Conservation (phyloP, 1,139 yeast species). For the Pneumocystis carinii region DNA sequence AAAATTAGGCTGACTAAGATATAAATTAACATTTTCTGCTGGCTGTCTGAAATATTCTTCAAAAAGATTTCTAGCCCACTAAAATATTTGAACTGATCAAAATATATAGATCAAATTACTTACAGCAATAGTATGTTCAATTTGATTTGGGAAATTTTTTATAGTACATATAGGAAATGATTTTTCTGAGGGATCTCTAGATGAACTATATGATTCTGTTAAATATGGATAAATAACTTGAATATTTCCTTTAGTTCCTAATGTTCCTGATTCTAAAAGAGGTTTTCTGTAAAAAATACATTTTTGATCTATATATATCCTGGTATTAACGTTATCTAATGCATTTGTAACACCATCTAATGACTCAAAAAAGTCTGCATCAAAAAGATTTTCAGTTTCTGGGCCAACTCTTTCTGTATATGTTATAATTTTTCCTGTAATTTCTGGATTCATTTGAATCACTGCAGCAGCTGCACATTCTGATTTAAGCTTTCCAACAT, state of each 20-base stretch:
- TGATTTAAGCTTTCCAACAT: slow-evolving; percentile 83
- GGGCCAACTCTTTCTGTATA: slow-evolving; percentile 79
- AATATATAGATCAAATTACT: neutral
- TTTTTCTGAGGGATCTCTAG: slow-evolving; percentile 97
- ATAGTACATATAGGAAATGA: slow-evolving; percentile 93
- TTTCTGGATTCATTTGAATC: slow-evolving; percentile 66
- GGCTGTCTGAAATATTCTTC: slow-evolving; percentile 85
- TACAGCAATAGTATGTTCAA: slow-evolving; percentile 87
- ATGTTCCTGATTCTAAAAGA: slow-evolving; percentile 85
- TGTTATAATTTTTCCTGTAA: slow-evolving; percentile 60
- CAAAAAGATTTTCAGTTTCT: slow-evolving; percentile 76
- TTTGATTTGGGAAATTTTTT: slow-evolving; percentile 92
- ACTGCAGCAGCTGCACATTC: slow-evolving; percentile 85
- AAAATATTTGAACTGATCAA: neutral
- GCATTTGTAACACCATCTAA: slow-evolving; percentile 91
- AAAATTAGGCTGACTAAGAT: slow-evolving; percentile 80
- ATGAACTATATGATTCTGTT: slow-evolving; percentile 89
- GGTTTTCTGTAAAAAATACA: slow-evolving; percentile 89
- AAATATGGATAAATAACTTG: slow-evolving; percentile 87
- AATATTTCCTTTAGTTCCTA: slow-evolving; percentile 96
- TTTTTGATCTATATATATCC: slow-evolving; percentile 93
- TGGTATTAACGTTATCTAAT: slow-evolving; percentile 90
- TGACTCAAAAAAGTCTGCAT: slow-evolving; percentile 72
- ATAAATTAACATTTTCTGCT: slow-evolving; percentile 83
- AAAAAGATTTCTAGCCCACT: slow-evolving; percentile 88